phyloP scores from a whole-genome alignment of 1,139 yeast species.

The Insectozyma bohioensis region DNA sequence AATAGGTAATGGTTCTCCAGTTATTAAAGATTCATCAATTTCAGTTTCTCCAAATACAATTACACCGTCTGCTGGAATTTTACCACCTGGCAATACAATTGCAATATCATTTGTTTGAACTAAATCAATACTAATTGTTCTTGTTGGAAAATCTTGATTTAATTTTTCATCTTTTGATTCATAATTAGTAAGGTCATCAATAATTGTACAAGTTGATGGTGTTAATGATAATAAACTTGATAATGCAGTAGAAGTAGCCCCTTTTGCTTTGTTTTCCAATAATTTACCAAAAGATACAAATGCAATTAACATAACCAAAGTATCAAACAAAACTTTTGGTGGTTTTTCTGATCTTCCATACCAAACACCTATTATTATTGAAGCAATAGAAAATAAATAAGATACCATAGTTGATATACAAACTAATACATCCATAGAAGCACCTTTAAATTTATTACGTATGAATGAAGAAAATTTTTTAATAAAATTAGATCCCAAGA shows the following conservation, averaged over 20 bases:
- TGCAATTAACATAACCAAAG: slow-evolving; percentile 78
- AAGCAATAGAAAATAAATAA: slow-evolving; percentile 66
- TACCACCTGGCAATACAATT: slow-evolving; percentile 80
- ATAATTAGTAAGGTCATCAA: slow-evolving; percentile 33
- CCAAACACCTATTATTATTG: slow-evolving; percentile 49
- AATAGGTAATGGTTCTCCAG: slow-evolving; percentile 87
- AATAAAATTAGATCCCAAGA: slow-evolving; percentile 64
- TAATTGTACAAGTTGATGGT: slow-evolving; percentile 73
- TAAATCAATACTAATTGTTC: slow-evolving; percentile 64
- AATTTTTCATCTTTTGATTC: slow-evolving; percentile 5
- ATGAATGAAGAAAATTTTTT: slow-evolving; percentile 65
- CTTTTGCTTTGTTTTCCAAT: slow-evolving; percentile 89
- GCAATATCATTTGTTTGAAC: slow-evolving; percentile 78
- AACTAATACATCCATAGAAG: slow-evolving; percentile 96
- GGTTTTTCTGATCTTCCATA: slow-evolving; percentile 36
- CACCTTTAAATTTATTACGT: slow-evolving; percentile 55
- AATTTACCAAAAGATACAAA: slow-evolving; percentile 89
- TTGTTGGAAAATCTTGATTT: slow-evolving; percentile 22
- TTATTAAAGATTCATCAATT: slow-evolving; percentile 81
- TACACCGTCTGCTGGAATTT: slow-evolving; percentile 88
- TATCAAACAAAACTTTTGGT: slow-evolving; percentile 82
- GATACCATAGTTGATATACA: slow-evolving; percentile 81
- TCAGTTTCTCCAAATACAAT: slow-evolving; percentile 78
- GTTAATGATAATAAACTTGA: slow-evolving; percentile 76
- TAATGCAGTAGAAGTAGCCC: slow-evolving; percentile 87